Base-by-base conservation (phyloP, 2,329 filamentous ascomycete genomes). In the Diaporthe australafricana region DNA sequence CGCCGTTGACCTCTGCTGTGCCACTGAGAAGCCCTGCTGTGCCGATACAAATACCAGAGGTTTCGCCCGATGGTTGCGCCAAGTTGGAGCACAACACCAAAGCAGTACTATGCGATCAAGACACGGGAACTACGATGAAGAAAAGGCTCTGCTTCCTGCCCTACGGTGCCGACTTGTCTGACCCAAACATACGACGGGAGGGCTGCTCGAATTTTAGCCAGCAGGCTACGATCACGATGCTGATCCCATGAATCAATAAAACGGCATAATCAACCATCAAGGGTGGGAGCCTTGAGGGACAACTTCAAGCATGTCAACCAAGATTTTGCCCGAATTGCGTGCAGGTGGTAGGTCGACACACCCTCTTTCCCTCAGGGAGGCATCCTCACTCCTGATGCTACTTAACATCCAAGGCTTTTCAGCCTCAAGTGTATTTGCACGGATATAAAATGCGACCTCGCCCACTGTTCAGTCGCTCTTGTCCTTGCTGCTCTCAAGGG, bases 241-340 rank as follows among this genome's bases (percentile, higher is more conserved):
- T 48, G 27, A 22, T 17, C 30, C 22, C 20, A n/a, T 4, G 5
- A 9, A 48, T 27, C 12, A 20, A 22, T 17, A 50, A 22, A 35
- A 30, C 45, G 47, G 35, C n/a, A 35, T 7, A 25, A 57, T 17
- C 5, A 38, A 25, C 20, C 22, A 25, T 25, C 14, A 45, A 45
- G 25, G 3, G 22, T 38, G 16, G 47, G 32, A 45, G 63, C 63
- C 63, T 67, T 32, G 60, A 20, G 32, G 20, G 7, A 30, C 4
- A 11, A 14, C n/a, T 35, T 50, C 9, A 2, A 50, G 1, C 6
- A 12, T 17, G 1, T 38, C 30, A n/a, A 56, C 11, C 6, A 25
- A 32, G 20, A 65, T 38, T 65, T 55, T 65, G 60, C 60, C 60
- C 60, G n/a, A 25, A 38, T 50, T 65, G 45, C 32, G 9, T 50